These are phyloP conservation scores for Fraxinus greggii DNA, from an alignment of 305 asterid genomes.

Conservation along the genomic window DNA sequence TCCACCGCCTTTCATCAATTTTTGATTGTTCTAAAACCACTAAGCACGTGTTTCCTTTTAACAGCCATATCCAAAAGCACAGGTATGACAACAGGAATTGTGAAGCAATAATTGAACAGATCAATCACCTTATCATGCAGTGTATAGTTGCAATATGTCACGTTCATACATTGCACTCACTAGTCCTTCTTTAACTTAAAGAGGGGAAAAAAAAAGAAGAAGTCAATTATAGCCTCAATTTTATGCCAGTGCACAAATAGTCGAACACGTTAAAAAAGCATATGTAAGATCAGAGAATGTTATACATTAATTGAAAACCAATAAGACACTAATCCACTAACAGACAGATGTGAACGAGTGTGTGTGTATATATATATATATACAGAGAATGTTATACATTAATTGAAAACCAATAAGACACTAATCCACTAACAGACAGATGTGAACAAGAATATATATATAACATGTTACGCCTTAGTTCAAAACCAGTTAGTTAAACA, in stretches of 20 bases:
- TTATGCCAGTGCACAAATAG: neutral
- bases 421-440: neutral
- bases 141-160: neutral
- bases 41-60: neutral
- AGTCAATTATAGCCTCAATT: neutral
- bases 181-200: neutral
- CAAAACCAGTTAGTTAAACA: neutral
- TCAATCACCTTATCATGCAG: neutral
- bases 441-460: neutral
- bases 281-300: neutral
- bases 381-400: neutral
- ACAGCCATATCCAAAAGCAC: neutral
- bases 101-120: neutral
- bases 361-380: too few species aligned
- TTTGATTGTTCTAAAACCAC: neutral
- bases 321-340: neutral
- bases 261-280: neutral
- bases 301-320: neutral
- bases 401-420: neutral
- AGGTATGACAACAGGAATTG: neutral
- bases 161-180: neutral
- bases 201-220: neutral
- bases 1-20: conserved; percentile 20
- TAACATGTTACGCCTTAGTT: neutral
- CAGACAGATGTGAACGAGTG: neutral